Evolutionary conservation across 345 rosid species (phyloP), one percentile per base, ranked within the genome.

Genomic region (Salix suchowensis): DNA sequence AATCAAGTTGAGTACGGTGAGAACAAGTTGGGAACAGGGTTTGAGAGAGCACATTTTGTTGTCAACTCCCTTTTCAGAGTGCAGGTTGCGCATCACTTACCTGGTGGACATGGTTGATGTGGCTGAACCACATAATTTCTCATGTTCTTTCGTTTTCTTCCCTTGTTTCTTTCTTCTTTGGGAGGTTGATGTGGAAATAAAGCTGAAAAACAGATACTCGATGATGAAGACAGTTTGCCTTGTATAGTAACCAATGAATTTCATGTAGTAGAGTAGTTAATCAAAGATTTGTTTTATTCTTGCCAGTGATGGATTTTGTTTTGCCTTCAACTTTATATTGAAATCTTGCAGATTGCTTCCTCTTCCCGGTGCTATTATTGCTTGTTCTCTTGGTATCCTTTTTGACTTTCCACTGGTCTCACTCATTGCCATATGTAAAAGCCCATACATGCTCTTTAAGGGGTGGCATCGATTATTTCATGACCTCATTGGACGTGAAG

Each of bases 391-490:
- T 18, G 98, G 99, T 42, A 30, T 91, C 67, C 1, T 91, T 68
- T 84, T 91, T 60, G 98, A 92, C 86, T 82, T 92, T 26, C 94
- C 90, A 0, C 30, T 90, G 73, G 85, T 96, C 82, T 87, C 99
- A 55, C 28, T 92, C 19, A 79, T 92, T 62, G 97, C 99, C 77
- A 21, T 90, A 19, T 92, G 65, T 87, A 93, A 96, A 87, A 89
- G 98, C 81, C 92, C 95, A 68, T 92, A 87, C 83, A 96, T 96
- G 98, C 85, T 96, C 68, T 89, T 93, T 76, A 96, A 90, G 81
- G 99, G 99, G 28, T 96, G 98, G 99, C 94, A 87, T 78, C 95
- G 97, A 73, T 75, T 96, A 80, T 92, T 91, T 86, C 97, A 90
- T 5, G 99, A 96, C 74, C 90, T 96, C 32, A 82, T 90, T 34